phyloP scores from a whole-genome alignment of 208 protist species.

The Kentomonas sorsogonicus region DNA sequence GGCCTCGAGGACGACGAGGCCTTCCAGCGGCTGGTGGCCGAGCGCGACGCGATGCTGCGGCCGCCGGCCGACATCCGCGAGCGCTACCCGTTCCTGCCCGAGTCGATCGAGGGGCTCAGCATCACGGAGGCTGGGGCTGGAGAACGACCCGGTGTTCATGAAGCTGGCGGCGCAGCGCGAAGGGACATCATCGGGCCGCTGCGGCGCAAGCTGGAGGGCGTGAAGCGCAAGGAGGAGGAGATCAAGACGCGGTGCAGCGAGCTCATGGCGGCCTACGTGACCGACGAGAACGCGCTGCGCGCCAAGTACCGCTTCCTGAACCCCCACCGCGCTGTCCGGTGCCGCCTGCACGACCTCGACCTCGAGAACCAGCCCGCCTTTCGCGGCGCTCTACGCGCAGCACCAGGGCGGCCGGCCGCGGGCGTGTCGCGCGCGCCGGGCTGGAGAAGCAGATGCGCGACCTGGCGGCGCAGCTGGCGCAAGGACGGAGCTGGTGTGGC shows the following conservation, averaged over 20 bases:
- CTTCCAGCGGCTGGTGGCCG: conserved; percentile 28
- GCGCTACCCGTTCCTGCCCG: conserved; percentile 50
- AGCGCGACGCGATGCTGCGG: conserved; percentile 27
- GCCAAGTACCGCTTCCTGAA: conserved; percentile 32
- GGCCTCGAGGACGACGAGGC: conserved; percentile 33
- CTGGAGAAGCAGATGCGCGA: conserved; percentile 31
- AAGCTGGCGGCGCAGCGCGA: conserved; percentile 49
- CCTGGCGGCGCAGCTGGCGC: conserved; percentile 17
- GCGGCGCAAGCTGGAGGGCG: conserved; percentile 26
- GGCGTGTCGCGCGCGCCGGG: conserved; percentile 9
- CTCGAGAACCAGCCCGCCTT: conserved; percentile 22
- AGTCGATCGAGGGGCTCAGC: conserved; percentile 34
- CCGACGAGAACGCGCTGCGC: conserved; percentile 29
- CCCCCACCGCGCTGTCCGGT: conserved; percentile 16
- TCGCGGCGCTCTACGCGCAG: conserved; percentile 21
- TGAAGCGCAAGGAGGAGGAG: conserved; percentile 42
- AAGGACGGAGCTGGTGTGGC: conserved; percentile 17
- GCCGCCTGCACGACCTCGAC: conserved; percentile 32
- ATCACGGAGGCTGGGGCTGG: conserved; percentile 40
- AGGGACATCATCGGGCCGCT: conserved; percentile 38
- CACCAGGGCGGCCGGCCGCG: conserved; percentile 26
- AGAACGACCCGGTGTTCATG: conserved; percentile 52
- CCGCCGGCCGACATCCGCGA: conserved; percentile 37
- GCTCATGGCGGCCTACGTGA: conserved; percentile 26
- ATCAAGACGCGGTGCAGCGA: conserved; percentile 33